Base-by-base conservation (phyloP, 2,329 filamentous ascomycete genomes). In the Teratosphaeria pseudoeucalypti region DNA sequence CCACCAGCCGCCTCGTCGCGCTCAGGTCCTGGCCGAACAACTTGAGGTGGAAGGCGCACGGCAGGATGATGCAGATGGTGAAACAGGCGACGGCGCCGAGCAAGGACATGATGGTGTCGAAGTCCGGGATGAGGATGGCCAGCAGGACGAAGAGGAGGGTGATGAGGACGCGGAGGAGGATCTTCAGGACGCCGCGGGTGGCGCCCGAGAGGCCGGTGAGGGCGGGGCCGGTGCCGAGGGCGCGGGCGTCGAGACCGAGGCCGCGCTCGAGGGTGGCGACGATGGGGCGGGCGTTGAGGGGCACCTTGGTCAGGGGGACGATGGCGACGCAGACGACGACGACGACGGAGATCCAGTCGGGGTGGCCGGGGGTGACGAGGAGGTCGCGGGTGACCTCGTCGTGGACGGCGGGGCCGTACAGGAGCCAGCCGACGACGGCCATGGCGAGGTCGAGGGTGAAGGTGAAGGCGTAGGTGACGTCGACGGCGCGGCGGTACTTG, bases 371-470 rank as follows among this genome's bases (percentile, higher is more conserved):
- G 0, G 85, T 87, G 16, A 82, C 79, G 64, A 97, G 83, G 61
- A 99, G 87, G 75, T 96, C 97, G 68, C 88, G 87, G 0, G 94
- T 96, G 71, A 97, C 86, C 73, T 95, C 90, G 64, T 96, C 92
- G 59, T 82, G 82, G 58, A 96, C 89, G n/a, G 78, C 81, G 66
- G 95, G 89, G 62, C 92, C 92, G 73, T 96, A 99, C 92, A 99
- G 97, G 64, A 96, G 81, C 60, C 94, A 82, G 47, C 94, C 92
- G 11, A 89, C 83, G 53, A 94, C 82, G 29, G 90, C 92, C 71
- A 95, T 91, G 54, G 85, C 82, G 29, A 87, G 81, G 72, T 97
- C 92, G 12, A 97, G 81, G 23, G 89, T 70, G 72, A 90, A 87
- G 54, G 90, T 95, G 72, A 95, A 95, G 26, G 84, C 80, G 73